Evolutionary conservation across 768 basidiomycete species (phyloP), one percentile per base, ranked within the genome.

Genomic region (Baorangia bicolor): DNA sequence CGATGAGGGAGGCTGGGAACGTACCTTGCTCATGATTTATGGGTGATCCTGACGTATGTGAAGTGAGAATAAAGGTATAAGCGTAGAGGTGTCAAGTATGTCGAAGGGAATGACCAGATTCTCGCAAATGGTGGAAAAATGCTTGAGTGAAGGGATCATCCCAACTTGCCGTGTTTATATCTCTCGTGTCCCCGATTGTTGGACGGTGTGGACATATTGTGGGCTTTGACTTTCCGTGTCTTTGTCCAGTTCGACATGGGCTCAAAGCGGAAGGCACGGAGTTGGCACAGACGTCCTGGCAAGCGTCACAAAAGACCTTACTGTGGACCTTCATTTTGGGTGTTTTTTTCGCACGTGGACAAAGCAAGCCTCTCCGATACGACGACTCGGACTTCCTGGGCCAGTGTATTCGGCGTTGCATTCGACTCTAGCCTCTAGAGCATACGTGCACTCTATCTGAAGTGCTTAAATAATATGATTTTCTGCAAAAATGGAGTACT

Each of bases 21-120:
- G 10, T 42, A 58, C 65, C 18, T 53, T 44, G 28, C 20, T 9
- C 64, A 64, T 67, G 39, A 18, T 27, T 27, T 41, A 11, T 14
- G 6, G 18, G 37, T 41, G 39, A 38, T 8, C 6, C 11, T n/a
- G 27, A 11, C 21, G 51, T 28, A 16, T 9, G 33, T 45, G 35
- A 38, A 18, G 49, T 6, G 21, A 5, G 27, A 37, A 21, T 16
- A 30, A 5, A 16, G 20, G 3, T 49, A 37, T 37, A 21, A 16
- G 20, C 9, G 8, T 47, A 35, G 12, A 28, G 18, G 23, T 31
- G n/a, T 11, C 3, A 28, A 10, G n/a, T 44, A 48, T 48, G 13
- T 20, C 31, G 10, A 35, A 20, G 55, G 53, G 56, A 60, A 55
- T 41, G 51, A 52, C 58, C 59, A 64, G 63, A 39, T 51, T 44